Conservation (phyloP, 1,284 basidiomycete species). For the Pyrrhoderma noxium region DNA sequence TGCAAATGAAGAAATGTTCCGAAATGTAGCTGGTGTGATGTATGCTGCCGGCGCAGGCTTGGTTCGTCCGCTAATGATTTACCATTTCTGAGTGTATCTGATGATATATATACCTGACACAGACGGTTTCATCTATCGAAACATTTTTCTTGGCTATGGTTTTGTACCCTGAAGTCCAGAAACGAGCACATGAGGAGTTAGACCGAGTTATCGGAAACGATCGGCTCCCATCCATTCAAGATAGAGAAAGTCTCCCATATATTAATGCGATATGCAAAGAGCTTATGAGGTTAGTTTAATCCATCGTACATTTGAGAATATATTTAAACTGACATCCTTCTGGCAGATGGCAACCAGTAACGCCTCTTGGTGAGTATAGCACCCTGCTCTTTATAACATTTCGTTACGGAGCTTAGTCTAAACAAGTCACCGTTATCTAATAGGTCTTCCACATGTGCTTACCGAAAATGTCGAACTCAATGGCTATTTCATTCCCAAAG, state of each 20-base stretch:
- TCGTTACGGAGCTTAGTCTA: background rate
- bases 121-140: constrained; percentile 4
- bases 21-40: background rate
- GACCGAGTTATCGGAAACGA: constrained; percentile 29
- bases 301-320: background rate
- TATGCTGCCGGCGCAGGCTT: constrained; percentile 2
- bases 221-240: constrained; percentile 30
- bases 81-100: background rate
- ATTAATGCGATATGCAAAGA: constrained; percentile 31
- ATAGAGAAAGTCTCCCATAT: constrained; percentile 30
- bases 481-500: constrained; percentile 19
- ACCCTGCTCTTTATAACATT: too few relatives aligned
- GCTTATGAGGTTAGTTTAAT: constrained; percentile 35
- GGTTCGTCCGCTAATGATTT: background rate
- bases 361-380: constrained; percentile 21
- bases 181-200: constrained; percentile 30
- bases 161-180: constrained; percentile 30
- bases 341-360: constrained; percentile 19
- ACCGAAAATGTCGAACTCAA: constrained; percentile 5
- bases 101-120: background rate
- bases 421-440: background rate
- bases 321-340: background rate
- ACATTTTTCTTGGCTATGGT: constrained; percentile 26
- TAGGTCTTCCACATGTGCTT: constrained; percentile 13
- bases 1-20: constrained; percentile 3